Base-by-base conservation (phyloP, 306 rosid genomes). In the Cucumis cinereus region DNA sequence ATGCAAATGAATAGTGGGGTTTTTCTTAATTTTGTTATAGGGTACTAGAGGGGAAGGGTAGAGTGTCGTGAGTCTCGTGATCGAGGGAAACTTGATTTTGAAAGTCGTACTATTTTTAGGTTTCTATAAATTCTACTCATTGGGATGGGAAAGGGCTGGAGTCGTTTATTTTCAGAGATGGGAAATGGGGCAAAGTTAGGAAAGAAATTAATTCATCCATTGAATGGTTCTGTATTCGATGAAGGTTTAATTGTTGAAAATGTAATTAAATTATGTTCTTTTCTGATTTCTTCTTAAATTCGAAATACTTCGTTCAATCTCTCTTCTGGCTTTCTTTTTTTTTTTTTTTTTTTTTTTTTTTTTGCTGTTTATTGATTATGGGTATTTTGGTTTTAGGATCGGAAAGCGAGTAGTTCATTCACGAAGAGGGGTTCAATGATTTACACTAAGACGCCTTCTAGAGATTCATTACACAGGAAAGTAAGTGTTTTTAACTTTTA, bases 371-470 rank as follows among this genome's bases (percentile, higher is more conserved):
- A 6, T 75, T 75, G 62, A 22, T 41, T 36, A 52, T 66, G 52
- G n/a, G 49, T 56, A 58, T 82, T 59, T 77, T 69, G 41, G 36
- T n/a, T 85, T 40, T 84, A 95, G 99, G 99, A 95, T 84, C 89
- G 90, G 74, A 92, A 95, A 75, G 83, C 91, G 23, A 90, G 79
- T 82, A 86, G 92, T 81, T 90, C 98, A 8, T 95, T 95, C 78
- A 84, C 96, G 75, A 96, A 91, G 77, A 92, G 96, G 55, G 96
- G 93, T 77, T 89, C 99, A 28, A 78, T 95, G 84, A 81, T 90
- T 77, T 92, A 92, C 86, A 95, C 99, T 41, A 95, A 95, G 85
- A 88, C 97, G 45, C 99, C 99, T 13, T 82, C 96, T 35, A 88
- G 96, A 86, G 96, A 90, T 74, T 86, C 91, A 2, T 79, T 89